Base-by-base conservation (phyloP, 768 basidiomycete genomes). In the Roridomyces roridus region DNA sequence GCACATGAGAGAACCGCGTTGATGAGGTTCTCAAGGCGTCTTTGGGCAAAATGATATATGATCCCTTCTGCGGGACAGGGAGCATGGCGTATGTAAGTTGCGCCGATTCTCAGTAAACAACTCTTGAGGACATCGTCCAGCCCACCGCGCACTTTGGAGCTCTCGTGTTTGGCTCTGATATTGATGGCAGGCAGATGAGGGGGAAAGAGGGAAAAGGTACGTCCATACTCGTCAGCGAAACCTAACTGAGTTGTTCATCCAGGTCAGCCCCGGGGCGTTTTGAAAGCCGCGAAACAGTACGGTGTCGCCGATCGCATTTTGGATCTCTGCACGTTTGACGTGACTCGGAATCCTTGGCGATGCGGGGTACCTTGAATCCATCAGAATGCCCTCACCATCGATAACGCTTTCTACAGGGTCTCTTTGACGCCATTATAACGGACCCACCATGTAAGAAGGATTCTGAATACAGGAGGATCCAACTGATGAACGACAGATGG, bases 121-220 rank as follows among this genome's bases (percentile, higher is more conserved):
- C 36, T 46, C 34, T 20, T 56, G 47, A 35, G 55, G 11, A 53
- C 11, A 46, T 43, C 31, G 34, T 18, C n/a, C 67, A 95, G 92
- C 92, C 95, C 0, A 82, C 85, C 3, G 92, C 94, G 0, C 81
- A 93, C 66, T 98, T 96, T 63, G 97, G 97, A 2, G 89, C 95
- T 1, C 72, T 86, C 24, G 84, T 95, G 0, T 86, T 91, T 51
- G 97, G 96, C 17, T 95, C 93, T 17, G 97, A 98, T 70, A 98
- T 99, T 45, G 96, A 98, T 67, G 97, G 97, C 0, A 82, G 97
- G 37, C 96, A 98, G 69, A 96, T 98, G 90, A 80, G 94, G 57
- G 97, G 97, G 17, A 96, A 94, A 81, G 83, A 91, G 89, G 97
- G 96, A 11, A 96, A 93, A 82, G 84, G 94, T 89, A 61, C 49